Percentiles rank a stretch among this genome's conserved stretches.
phyloP scores from a whole-genome alignment of 176 grass and related monocot species.

The Eragrostis curvula region DNA sequence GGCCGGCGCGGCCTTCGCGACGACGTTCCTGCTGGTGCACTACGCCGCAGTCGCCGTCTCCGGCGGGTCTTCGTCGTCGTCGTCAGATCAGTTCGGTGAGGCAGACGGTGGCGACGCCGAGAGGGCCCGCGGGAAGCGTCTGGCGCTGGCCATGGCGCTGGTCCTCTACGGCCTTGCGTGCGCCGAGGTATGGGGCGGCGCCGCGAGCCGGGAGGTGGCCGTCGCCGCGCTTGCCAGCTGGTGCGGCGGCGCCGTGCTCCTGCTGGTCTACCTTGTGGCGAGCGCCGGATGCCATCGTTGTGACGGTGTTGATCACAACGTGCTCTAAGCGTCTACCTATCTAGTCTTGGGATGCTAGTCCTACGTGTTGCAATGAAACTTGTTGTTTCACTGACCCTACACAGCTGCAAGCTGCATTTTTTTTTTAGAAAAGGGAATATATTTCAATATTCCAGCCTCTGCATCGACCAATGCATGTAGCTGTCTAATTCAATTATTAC shows the following conservation, averaged over 20 bases:
- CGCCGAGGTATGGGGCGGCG: not conserved
- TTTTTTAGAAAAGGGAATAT: no score
- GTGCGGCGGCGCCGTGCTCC: slow-evolving; percentile 21
- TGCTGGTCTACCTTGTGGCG: not conserved
- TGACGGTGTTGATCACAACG: not conserved
- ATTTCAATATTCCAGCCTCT: no score
- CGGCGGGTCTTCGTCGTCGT: not conserved
- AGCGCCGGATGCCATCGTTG: not conserved
- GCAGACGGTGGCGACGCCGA: not conserved
- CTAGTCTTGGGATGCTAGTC: not conserved
- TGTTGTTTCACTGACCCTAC: not conserved
- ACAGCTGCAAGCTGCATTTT: no score
- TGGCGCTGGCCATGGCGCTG: slow-evolving; percentile 23
- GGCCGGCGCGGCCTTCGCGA: slow-evolving; percentile 13
- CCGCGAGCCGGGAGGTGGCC: slow-evolving; percentile 19
- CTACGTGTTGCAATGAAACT: not conserved
- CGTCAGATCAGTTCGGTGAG: no score
- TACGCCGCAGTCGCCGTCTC: not conserved
- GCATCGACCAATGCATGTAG: no score
- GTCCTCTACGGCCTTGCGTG: slow-evolving; percentile 32
- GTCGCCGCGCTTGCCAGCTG: slow-evolving; percentile 32
- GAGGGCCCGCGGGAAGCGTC: not conserved
- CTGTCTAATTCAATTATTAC: no score
- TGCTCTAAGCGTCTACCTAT: not conserved
- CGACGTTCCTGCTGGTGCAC: slow-evolving; percentile 33